Base-by-base conservation (phyloP, 2,329 filamentous ascomycete species). In the Colletotrichum ledebouriae region DNA sequence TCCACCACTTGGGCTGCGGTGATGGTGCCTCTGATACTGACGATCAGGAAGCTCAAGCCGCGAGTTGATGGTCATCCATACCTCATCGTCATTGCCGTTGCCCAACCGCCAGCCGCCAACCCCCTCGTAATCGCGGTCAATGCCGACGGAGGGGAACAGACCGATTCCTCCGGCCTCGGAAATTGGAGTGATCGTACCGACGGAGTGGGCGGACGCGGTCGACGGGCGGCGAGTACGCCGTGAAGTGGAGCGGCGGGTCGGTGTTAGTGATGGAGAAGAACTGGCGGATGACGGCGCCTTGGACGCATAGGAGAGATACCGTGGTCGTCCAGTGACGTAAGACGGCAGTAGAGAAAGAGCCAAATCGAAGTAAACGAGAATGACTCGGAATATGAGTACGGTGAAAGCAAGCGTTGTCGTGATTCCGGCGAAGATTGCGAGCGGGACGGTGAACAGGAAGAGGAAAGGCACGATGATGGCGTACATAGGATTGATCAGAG, bases 281-380 rank as follows among this genome's bases (percentile, higher is more conserved):
- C 39, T 70, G 25, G 56, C 49, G 15, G 63, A 63, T 9, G 46
- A 61, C 2, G 74, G 75, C 12, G 76, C 71, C 44, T 62, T 73
- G n/a, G 63, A 76, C 41, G 66, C 75, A 76, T 63, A 75, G 67
- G 72, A 75, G 44, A 73, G 71, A 59, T 71, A 74, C 22, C 76
- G 78, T 46, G 73, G 73, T 67, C 79, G 77, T 68, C 81, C 79
- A 61, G 81, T 78, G 33, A 91, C 76, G 69, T 86, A 86, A 59
- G 86, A 85, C 6, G 86, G 84, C 2, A 91, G 74, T 3, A 90
- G 80, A 7, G 86, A 87, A 20, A 88, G 76, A 49, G 82, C 85
- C 59, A 92, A 81, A 73, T 92, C 89, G 69, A 90, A 78, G 74
- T 91, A 92, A 63, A 91, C 85, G 59, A 90, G 75, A 52, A 86